Evolutionary conservation across 1,284 basidiomycete species (phyloP).

Genomic region (Ustilago curta): DNA sequence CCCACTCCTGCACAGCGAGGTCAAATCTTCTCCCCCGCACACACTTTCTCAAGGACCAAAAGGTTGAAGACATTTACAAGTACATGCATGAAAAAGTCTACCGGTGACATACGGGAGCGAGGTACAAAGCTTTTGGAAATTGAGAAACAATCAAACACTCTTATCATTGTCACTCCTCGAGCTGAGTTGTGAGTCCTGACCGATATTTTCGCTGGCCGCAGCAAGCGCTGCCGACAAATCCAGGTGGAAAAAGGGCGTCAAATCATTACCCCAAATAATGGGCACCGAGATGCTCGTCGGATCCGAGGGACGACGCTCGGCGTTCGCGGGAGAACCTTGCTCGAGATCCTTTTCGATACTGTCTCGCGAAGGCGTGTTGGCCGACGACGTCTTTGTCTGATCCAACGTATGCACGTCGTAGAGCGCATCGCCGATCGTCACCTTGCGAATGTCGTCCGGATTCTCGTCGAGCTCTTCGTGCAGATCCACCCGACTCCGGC

Average conservation of each 20-base stretch:
- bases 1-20: no score
- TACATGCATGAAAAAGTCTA: conserved; percentile 3
- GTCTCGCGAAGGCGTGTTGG: conserved; percentile 13
- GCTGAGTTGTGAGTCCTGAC: conserved; percentile 25
- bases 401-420: conserved; percentile 33
- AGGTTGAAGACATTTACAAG: conserved; percentile 15
- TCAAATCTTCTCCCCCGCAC: no score
- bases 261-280: conserved; percentile 69
- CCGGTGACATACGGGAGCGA: not conserved
- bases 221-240: conserved; percentile 80
- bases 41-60: no score
- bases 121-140: not conserved
- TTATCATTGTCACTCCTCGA: conserved; percentile 32
- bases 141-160: not conserved
- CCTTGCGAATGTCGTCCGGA: conserved; percentile 65
- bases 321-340: conserved; percentile 7
- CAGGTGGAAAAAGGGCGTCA: conserved; percentile 87
- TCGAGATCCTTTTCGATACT: conserved; percentile 42
- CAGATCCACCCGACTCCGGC: conserved; percentile 68
- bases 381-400: conserved; percentile 10
- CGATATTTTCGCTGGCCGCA: conserved; percentile 72
- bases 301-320: conserved; percentile 8
- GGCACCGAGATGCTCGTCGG: conserved; percentile 54
- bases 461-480: conserved; percentile 70
- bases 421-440: conserved; percentile 29